Evolutionary conservation across 1,284 basidiomycete genomes (phyloP), one percentile per base, ranked within the genome.

Genomic region (Dichomitus squalens): DNA sequence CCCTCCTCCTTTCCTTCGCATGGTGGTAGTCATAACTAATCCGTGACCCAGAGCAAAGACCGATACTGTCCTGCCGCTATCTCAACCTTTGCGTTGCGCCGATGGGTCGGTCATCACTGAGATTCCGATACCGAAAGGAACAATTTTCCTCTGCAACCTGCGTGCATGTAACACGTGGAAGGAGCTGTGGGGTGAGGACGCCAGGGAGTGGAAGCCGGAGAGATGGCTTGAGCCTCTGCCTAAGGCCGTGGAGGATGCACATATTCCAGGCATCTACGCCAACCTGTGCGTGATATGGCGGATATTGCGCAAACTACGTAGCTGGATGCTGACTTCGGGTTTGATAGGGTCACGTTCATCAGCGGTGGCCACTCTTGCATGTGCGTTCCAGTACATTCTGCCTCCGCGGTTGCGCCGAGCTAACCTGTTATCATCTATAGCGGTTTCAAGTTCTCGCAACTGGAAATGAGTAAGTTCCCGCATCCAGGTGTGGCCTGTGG

Each of bases 141-240:
- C 84, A 53, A 63, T 66, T 0, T 57, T 85, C 0, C 53, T 78
- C n/a, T 71, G 85, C 25, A 80, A 83, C 2, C 79, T 85, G 14
- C 57, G 75, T 1, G 68, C 72, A 0, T 63, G 83, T 43, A 85
- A 87, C 63, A 64, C 73, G 7, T 68, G 72, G 35, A 76, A 74
- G 57, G 68, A 73, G 3, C 68, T 85, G 5, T 87, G 84, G 84
- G 84, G 85, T 7, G 73, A 78, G 38, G 84, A 86, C 64, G 77
- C 81, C 6, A 56, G 63, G n/a, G 78, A 83, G 53, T 86, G 80
- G 72, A 80, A 70, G 78, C 70, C 70, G 0, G 68, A 71, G 53
- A 64, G 71, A 2, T 72, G 70, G 70, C 57, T 72, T 7, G 49
- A 60, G 11, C 61, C 65, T 2, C 55, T 68, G 0, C 68, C 68